Base-by-base conservation (phyloP, 2,329 filamentous ascomycete species). In the Diaporthe citri region DNA sequence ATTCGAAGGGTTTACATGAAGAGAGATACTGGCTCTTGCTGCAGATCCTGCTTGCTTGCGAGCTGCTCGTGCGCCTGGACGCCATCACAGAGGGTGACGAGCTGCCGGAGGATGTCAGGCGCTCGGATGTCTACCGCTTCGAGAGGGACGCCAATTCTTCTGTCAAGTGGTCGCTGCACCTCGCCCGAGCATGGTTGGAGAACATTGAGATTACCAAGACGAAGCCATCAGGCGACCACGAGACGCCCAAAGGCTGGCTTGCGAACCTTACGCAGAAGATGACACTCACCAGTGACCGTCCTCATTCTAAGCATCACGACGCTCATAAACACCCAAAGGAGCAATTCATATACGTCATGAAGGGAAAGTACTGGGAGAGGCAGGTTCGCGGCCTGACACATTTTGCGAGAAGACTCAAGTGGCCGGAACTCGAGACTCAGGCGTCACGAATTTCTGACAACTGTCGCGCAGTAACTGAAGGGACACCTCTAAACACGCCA, bases 1-100 rank as follows among this genome's bases (percentile, higher is more conserved):
- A 85, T 43, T 80, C 85, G 17, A 85, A 86, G 70, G 90, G 91
- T 77, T 84, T 90, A 41, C 88, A 87, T 36, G 89, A 91, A 74
- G 90, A 93, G 81, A 89, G 90, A 75, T 93, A 92, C 79, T 93
- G 92, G 91, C 84, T 93, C 7, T 83, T 93, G 15, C 85, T 93
- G 75, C 92, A 93, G 80, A 90, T 93, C 71, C 82, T 93, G 25
- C 84, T 93, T 31, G 87, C 91, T 12, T 92, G 90, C 55, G 92
- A 93, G 81, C 86, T 93, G n/a, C 85, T 93, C 34, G 85, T 93
- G 48, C 87, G 92, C 22, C 83, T 93, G 9, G 91, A 93, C 78
- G 88, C 88, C 43, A 89, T 93, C 75, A 91, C 90, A 1, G 88
- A 90, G 74, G 88, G 90, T 36, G 88, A 91, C 74, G 89, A 92